Percentiles rank a stretch among this genome's conserved stretches.
These are phyloP conservation scores for Arctostaphylos glauca DNA, from an alignment of 148 eudicot species.

Conservation along the genomic window DNA sequence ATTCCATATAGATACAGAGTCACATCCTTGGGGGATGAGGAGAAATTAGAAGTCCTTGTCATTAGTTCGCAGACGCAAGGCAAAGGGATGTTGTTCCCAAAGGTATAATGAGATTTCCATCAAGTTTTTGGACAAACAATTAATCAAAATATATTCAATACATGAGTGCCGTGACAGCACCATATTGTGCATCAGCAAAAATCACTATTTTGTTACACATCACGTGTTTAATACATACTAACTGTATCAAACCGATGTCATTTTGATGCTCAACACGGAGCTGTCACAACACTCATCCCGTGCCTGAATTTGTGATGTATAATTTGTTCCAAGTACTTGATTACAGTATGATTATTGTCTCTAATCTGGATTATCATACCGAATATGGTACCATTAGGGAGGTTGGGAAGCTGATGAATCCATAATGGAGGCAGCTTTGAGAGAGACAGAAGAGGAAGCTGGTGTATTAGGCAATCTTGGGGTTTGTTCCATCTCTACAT, in stretches of 20 bases:
- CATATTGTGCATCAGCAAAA: neutral
- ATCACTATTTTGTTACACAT: neutral
- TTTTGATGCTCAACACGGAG: neutral
- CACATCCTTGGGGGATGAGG: slow-evolving; percentile 9
- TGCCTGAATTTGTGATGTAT: neutral
- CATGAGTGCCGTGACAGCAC: neutral
- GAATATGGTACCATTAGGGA: slow-evolving; percentile 31
- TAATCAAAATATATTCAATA: no score
- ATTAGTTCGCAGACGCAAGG: slow-evolving; percentile 53
- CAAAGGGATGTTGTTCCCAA: slow-evolving; percentile 60
- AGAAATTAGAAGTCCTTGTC: slow-evolving; percentile 50
- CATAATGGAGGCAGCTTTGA: slow-evolving; percentile 45
- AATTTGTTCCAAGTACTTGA: no score
- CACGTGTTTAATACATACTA: neutral
- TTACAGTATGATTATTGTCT: neutral
- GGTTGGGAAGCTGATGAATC: slow-evolving; percentile 80
- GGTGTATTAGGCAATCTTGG: slow-evolving; percentile 58
- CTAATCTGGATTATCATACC: neutral
- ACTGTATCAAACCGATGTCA: neutral
- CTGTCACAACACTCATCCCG: neutral
- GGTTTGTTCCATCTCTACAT: slow-evolving; percentile 23
- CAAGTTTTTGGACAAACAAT: neutral
- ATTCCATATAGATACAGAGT: slow-evolving; percentile 51
- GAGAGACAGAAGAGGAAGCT: slow-evolving; percentile 68
- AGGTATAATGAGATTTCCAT: slow-evolving; percentile 28